Evolutionary conservation across 331 rosid species (phyloP), one percentile per base, ranked within the genome.

Genomic region (Arachis monticola): DNA sequence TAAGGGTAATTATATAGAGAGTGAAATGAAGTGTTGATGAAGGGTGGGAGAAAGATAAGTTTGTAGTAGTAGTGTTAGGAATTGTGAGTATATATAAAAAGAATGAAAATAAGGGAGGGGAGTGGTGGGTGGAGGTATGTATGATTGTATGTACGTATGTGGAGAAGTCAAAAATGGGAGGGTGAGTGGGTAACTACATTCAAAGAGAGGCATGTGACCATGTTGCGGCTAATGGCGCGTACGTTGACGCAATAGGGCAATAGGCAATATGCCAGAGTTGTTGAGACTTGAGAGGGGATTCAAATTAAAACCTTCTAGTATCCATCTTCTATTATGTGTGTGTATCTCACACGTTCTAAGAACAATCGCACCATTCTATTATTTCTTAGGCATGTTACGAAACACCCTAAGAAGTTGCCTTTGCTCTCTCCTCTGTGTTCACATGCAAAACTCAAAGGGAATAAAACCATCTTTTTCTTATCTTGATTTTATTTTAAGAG

Each of bases 131-230:
- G 50, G 30, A 27, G 30, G 30, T 27, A 27, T 27, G 30, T 27
- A 27, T 27, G 30, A 27, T 27, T 27, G 30, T 27, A 27, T 27
- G 30, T 27, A 27, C 30, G 30, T 27, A 27, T 27, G 30, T 27
- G 30, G 73, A 76, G 58, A 69, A 70, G 89, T 88, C 92, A 88
- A 82, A 82, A 69, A 55, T 30, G 76, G 53, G 47, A 38, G 41
- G 58, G 60, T 13, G 47, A 66, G 51, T 38, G 46, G 53, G 60
- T 14, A 44, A 67, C 82, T 13, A 59, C 8, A 64, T 81, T 58
- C 85, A 67, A 5, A 52, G 89, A 38, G 85, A 85, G 77, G 81
- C 89, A 87, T 72, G 77, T 78, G 91, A 81, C 56, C 64, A 38
- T 66, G 50, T 46, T 76, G 41, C 8, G 60, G 64, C 6, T 14